Conservation (phyloP, 2,329 filamentous ascomycete species). For the Didymella segeticola region DNA sequence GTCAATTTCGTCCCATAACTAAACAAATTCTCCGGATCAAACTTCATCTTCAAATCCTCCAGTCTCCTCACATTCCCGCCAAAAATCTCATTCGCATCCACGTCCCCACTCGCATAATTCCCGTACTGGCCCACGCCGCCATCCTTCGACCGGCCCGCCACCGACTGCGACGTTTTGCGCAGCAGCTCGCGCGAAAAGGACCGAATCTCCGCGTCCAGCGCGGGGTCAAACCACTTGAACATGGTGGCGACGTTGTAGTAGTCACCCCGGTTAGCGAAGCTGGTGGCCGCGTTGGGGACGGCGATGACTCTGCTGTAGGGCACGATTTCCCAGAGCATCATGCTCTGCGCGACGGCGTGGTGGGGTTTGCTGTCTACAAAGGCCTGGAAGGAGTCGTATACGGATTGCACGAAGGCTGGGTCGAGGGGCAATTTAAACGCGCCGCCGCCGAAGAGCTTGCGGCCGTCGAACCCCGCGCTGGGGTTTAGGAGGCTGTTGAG, state of each 20-base stretch:
- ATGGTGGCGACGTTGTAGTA: conserved; percentile 44
- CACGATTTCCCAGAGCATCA: conserved; percentile 40
- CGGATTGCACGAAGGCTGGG: conserved; percentile 25
- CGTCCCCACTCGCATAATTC: conserved; percentile 43
- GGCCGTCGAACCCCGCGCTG: conserved; percentile 41
- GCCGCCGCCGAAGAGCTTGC: conserved; percentile 48
- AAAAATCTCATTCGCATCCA: conserved; percentile 38
- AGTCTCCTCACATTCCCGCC: conserved; percentile 43
- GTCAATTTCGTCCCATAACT: conserved; percentile 34
- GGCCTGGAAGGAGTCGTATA: conserved; percentile 11
- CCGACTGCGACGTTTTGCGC: conserved; percentile 33
- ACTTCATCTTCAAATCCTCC: conserved; percentile 44
- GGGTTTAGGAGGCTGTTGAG: conserved; percentile 45
- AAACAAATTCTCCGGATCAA: conserved; percentile 45
- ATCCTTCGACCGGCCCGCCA: conserved; percentile 26
- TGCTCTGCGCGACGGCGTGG: conserved; percentile 19
- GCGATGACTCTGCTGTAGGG: conserved; percentile 36
- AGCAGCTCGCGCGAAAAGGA: conserved; percentile 34
- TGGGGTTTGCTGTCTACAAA: conserved; percentile 14
- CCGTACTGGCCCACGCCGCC: conserved; percentile 42
- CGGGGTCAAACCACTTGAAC: conserved; percentile 43
- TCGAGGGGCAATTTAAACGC: conserved; percentile 45
- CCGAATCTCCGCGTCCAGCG: conserved; percentile 34
- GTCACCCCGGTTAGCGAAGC: conserved; percentile 41
- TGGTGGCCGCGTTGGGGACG: conserved; percentile 32